A percentile compares a stretch with the other conserved stretches of the same genome.
phyloP scores from a whole-genome alignment of 2,329 filamentous ascomycete species.

The Mycogone perniciosa region DNA sequence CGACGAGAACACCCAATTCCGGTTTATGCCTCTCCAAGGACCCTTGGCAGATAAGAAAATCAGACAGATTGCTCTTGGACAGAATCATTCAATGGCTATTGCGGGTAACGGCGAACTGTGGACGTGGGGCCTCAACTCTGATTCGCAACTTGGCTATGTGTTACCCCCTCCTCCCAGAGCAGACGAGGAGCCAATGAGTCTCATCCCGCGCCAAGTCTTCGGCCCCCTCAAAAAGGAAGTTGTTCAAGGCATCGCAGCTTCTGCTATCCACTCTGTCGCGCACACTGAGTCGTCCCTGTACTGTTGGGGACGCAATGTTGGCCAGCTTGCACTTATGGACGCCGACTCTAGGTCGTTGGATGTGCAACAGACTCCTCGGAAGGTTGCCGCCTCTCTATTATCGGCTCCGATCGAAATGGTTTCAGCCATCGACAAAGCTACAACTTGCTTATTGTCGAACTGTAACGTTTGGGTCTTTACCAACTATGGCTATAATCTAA shows the following conservation, averaged over 20 bases:
- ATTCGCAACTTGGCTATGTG: slow-evolving; percentile 79
- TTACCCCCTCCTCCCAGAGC: slow-evolving; percentile 59
- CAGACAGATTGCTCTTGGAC: slow-evolving; percentile 72
- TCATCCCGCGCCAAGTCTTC: slow-evolving; percentile 80
- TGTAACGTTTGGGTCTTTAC: slow-evolving; percentile 90
- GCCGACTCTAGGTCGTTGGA: slow-evolving; percentile 89
- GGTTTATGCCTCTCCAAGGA: slow-evolving; percentile 73
- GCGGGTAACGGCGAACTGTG: slow-evolving; percentile 84
- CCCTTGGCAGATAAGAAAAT: slow-evolving; percentile 71
- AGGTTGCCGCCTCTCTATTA: slow-evolving; percentile 73
- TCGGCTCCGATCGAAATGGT: slow-evolving; percentile 67
- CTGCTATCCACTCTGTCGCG: slow-evolving; percentile 83
- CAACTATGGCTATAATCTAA: slow-evolving; percentile 89
- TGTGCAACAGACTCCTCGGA: slow-evolving; percentile 73
- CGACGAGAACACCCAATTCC: slow-evolving; percentile 83
- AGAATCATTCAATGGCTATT: slow-evolving; percentile 84
- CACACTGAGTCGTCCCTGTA: slow-evolving; percentile 77
- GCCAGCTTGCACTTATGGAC: slow-evolving; percentile 89
- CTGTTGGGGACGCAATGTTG: slow-evolving; percentile 92
- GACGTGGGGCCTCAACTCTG: slow-evolving; percentile 87
- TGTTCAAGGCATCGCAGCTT: slow-evolving; percentile 78
- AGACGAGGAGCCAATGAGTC: slow-evolving; percentile 79
- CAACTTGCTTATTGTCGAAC: slow-evolving; percentile 76
- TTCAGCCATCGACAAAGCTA: slow-evolving; percentile 85
- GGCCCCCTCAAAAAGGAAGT: slow-evolving; percentile 82